Evolutionary conservation across 2,329 filamentous ascomycete genomes (phyloP).

Genomic region (Intubia oerlemansii): DNA sequence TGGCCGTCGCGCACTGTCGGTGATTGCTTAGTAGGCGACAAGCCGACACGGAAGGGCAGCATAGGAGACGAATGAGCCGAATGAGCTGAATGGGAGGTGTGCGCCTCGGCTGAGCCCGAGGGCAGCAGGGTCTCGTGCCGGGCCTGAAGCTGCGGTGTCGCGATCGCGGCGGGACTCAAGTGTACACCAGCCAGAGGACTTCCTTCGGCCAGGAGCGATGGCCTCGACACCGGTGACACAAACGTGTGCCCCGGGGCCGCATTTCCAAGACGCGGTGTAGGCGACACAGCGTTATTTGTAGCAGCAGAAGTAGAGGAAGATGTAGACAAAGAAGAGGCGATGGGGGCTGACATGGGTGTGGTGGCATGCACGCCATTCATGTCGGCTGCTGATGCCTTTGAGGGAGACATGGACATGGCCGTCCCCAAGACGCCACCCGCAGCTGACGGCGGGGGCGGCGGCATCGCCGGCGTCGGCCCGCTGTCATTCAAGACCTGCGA

Average conservation of each 20-base stretch:
- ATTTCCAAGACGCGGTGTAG: too few species aligned
- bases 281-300: too few species aligned
- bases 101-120: conserved; percentile 11
- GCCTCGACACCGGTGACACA: conserved; percentile 2
- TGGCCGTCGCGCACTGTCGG: conserved; percentile 16
- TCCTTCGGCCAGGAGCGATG: conserved; percentile 4
- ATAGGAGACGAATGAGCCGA: conserved; percentile 21
- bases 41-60: conserved; percentile 21
- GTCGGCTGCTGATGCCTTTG: too few species aligned
- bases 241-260: conserved; percentile 5
- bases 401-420: too few species aligned
- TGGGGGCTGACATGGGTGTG: too few species aligned
- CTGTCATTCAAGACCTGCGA: too few species aligned
- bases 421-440: too few species aligned
- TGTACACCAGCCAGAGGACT: conserved; percentile 4
- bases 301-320: too few species aligned
- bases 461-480: too few species aligned
- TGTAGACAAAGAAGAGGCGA: too few species aligned
- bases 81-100: conserved; percentile 6
- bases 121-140: conserved; percentile 5
- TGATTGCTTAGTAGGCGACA: conserved; percentile 31
- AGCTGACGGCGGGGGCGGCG: too few species aligned
- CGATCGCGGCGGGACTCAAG: conserved; percentile 8
- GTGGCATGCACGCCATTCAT: too few species aligned
- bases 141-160: conserved; percentile 13